phyloP scores from a whole-genome alignment of 306 rosid genomes.

The Chamaecrista fasciculata region DNA sequence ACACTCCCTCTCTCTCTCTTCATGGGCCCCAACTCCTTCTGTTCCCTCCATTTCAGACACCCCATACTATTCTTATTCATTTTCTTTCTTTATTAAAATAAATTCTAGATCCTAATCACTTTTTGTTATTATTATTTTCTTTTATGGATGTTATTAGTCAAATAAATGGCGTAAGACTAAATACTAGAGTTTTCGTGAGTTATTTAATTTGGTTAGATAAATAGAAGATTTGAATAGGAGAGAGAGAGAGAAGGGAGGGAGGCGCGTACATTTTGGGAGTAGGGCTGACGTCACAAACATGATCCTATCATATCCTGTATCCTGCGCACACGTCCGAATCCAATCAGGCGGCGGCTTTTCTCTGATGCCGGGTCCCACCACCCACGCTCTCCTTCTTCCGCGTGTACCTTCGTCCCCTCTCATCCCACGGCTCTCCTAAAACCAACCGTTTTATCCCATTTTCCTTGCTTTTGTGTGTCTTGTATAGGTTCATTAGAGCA shows the following conservation, averaged over 20 bases:
- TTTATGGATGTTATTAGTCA: too few species aligned
- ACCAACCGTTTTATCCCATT: neutral
- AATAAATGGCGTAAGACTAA: too few species aligned
- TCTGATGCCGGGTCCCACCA: slow-evolving; percentile 28
- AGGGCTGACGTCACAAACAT: slow-evolving; percentile 62
- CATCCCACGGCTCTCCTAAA: slow-evolving; percentile 35
- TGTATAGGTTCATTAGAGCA: too few species aligned
- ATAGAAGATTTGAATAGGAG: too few species aligned
- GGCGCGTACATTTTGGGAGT: slow-evolving; percentile 53
- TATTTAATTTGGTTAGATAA: too few species aligned
- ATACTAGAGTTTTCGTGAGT: too few species aligned
- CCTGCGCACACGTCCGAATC: slow-evolving; percentile 53
- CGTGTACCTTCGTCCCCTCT: slow-evolving; percentile 5
- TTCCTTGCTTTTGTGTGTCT: neutral
- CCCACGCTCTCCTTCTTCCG: neutral
- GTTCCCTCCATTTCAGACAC: slow-evolving; percentile 83
- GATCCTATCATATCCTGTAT: slow-evolving; percentile 12
- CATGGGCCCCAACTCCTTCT: slow-evolving; percentile 47
- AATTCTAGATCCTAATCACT: too few species aligned
- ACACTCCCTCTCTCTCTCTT: slow-evolving; percentile 27
- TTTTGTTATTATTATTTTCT: too few species aligned
- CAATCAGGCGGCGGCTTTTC: slow-evolving; percentile 71
- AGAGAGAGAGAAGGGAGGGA: too few species aligned
- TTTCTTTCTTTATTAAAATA: neutral
- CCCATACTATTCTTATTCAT: slow-evolving; percentile 5